Conservation (phyloP, 1,139 yeast genomes). For the Pichia sp. region DNA sequence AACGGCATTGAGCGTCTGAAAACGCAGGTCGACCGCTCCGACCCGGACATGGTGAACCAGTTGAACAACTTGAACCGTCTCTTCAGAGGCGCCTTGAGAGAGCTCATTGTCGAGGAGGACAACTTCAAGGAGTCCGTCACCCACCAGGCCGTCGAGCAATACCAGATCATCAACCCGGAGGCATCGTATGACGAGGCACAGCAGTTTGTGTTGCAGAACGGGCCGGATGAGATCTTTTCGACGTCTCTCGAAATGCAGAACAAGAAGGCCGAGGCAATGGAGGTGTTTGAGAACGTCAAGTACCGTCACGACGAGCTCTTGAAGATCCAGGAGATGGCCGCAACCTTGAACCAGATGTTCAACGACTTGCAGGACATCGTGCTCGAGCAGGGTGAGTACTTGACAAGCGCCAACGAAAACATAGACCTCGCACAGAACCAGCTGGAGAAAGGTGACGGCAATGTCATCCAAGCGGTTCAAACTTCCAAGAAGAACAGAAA, state of each 20-base stretch:
- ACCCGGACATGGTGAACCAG: slow-evolving; percentile 22
- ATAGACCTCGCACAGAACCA: slow-evolving; percentile 13
- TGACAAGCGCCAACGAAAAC: slow-evolving; percentile 15
- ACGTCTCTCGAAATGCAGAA: slow-evolving; percentile 19
- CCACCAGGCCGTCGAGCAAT: slow-evolving; percentile 21
- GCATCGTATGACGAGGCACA: slow-evolving; percentile 19
- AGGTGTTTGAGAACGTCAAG: slow-evolving; percentile 20
- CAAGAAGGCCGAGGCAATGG: slow-evolving; percentile 19
- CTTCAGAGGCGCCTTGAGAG: slow-evolving; percentile 15
- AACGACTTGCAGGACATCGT: slow-evolving; percentile 22
- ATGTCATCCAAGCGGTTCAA: slow-evolving; percentile 18
- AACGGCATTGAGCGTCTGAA: slow-evolving; percentile 17
- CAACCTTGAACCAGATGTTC: slow-evolving; percentile 18
- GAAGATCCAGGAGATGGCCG: slow-evolving; percentile 20
- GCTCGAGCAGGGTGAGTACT: slow-evolving; percentile 19
- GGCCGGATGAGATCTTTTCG: slow-evolving; percentile 17
- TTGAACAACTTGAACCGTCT: slow-evolving; percentile 21
- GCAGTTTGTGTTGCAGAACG: slow-evolving; percentile 20
- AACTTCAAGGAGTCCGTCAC: slow-evolving; percentile 15
- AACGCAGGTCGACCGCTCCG: slow-evolving; percentile 11
- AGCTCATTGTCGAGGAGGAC: slow-evolving; percentile 16
- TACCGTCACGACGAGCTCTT: slow-evolving; percentile 21
- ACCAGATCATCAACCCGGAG: slow-evolving; percentile 21
- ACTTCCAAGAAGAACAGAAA: slow-evolving; percentile 20
- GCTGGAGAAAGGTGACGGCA: slow-evolving; percentile 23